Conservation (phyloP, 345 rosid genomes). For the Turnera subulata region DNA sequence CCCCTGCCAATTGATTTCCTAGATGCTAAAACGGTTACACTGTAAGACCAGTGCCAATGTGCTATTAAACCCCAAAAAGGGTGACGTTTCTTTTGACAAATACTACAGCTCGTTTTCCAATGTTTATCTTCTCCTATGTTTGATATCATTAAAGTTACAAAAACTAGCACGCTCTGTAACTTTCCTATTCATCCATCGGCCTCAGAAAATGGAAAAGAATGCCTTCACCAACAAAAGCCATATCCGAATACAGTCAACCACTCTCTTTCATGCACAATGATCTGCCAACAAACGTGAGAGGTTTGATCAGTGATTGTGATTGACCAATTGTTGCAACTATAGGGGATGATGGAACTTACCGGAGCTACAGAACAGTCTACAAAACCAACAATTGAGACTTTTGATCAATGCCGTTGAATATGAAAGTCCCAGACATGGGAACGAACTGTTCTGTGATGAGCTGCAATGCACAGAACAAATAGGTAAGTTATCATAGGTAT, state of each 20-base stretch:
- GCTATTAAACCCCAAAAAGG: too few relatives aligned
- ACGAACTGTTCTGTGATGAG: conserved; percentile 88
- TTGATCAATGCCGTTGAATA: conserved; percentile 96
- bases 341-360: conserved; percentile 2
- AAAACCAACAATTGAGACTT: conserved; percentile 69
- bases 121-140: too few relatives aligned
- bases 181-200: not conserved
- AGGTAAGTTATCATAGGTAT: not conserved
- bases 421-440: conserved; percentile 79
- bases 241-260: conserved; percentile 1
- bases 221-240: conserved; percentile 1
- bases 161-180: too few relatives aligned
- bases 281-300: conserved; percentile 16
- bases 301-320: not conserved
- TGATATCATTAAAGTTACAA: too few relatives aligned
- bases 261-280: conserved; percentile 1
- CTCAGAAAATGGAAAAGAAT: not conserved
- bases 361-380: conserved; percentile 18
- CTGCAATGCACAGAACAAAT: conserved; percentile 35
- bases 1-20: too few relatives aligned
- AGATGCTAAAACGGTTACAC: too few relatives aligned
- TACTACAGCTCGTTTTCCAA: too few relatives aligned
- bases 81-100: too few relatives aligned
- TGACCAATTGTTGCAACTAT: not conserved
- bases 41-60: too few relatives aligned